Evolutionary conservation across 805 yeast genomes (phyloP), one percentile per base, ranked within the genome.

Genomic region (Zygotorulaspora florentina): DNA sequence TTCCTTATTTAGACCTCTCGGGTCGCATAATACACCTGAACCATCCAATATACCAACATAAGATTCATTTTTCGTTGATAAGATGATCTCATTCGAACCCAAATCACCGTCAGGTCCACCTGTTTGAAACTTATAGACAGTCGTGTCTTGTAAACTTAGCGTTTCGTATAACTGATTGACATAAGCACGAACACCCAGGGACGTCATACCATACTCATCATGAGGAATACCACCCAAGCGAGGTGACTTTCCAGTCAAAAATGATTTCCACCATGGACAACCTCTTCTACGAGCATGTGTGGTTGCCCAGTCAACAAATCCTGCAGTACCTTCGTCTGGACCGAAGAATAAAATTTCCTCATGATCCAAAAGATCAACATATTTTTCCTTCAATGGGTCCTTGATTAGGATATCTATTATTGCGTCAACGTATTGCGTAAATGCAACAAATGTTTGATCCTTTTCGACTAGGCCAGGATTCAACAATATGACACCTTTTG

Each of bases 21-120:
- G 95, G 72, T 91, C 99, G 53, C 85, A 89, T 45, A 93, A 69
- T 15, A 89, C 96, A 66, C 99, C 99, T 4, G 95, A 85, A 17
- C 99, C 99, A 67, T 91, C 99, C 40, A 91, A 93, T 40, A 91
- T 68, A 43, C 87, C 96, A 54, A 89, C 84, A 63, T 93, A 93
- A 39, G 71, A 75, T 71, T 91, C 99, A 48, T 81, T 79, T 18
- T 65, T 62, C 42, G 83, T 74, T 1, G 97, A 88, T 49, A 91
- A 76, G 55, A 87, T 74, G 59, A 91, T 93, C 71, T 91, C 99
- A 66, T 91, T 93, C 20, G 96, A 86, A 26, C 99, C 99, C 56
- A 91, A 75, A 69, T 91, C 99, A 62, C 99, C 99, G 68, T 93
- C 97, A 53, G 98, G 98, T 38, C 99, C 99, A 70, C 98, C 99